Percentiles rank a stretch among this genome's conserved stretches.
These are phyloP conservation scores for Sporothrix humicola DNA, from an alignment of 2,329 filamentous ascomycete species.

Conservation along the genomic window DNA sequence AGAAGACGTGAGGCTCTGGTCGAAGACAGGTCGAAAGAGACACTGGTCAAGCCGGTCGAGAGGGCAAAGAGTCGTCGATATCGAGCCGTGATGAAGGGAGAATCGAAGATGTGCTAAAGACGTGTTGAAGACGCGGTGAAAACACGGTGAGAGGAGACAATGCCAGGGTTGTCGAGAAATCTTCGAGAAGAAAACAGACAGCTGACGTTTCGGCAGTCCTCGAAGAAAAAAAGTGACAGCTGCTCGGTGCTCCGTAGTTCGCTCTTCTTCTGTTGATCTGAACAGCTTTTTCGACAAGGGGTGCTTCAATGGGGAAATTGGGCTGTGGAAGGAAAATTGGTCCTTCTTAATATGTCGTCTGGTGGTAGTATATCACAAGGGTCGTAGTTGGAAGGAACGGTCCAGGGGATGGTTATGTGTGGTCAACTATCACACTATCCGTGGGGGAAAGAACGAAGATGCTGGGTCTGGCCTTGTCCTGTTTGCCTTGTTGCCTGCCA, in stretches of 20 bases:
- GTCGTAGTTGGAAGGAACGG: conserved; percentile 7
- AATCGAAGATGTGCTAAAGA: not conserved
- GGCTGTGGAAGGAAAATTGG: conserved; percentile 3
- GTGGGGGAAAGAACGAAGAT: not conserved
- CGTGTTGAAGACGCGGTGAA: not conserved
- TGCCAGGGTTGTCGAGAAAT: not conserved
- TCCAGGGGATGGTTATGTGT: conserved; percentile 6
- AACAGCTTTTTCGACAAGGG: not conserved
- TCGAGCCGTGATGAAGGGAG: conserved; percentile 10
- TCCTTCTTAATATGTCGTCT: conserved; percentile 16
- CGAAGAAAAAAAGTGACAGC: not conserved
- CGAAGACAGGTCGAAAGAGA: not conserved
- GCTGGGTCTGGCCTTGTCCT: conserved; percentile 7
- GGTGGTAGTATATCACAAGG: conserved; percentile 24
- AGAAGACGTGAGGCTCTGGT: not conserved
- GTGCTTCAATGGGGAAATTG: not conserved
- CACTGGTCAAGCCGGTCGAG: not conserved
- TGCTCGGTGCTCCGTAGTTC: not conserved
- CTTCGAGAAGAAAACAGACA: not conserved
- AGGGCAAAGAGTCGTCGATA: not conserved
- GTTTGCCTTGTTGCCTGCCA: not conserved
- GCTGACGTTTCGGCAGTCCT: not conserved
- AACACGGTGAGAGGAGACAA: not conserved
- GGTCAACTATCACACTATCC: not conserved
- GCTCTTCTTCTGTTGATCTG: not conserved